Base-by-base conservation (phyloP, 2,329 filamentous ascomycete genomes). In the Juglanconis sp. region DNA sequence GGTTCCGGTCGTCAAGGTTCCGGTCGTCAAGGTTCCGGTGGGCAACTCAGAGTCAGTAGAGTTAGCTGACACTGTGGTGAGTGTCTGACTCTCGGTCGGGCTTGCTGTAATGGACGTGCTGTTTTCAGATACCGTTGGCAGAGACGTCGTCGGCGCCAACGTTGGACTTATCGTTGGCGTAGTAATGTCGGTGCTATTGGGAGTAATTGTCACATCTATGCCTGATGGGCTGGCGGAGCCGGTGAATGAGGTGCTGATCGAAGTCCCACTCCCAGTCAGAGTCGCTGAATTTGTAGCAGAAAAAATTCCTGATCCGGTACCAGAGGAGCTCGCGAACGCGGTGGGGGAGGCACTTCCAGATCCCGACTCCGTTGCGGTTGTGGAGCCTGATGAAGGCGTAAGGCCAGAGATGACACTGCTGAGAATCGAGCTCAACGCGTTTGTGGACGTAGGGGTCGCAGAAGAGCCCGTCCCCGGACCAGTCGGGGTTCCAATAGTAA, bases 121-220 rank as follows among this genome's bases (percentile, higher is more conserved):
- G 32, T 42, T 34, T 17, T 48, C 30, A 38, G 38, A 15, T 31
- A 52, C 31, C 4, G 53, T 35, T 34, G 32, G 10, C 38, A 40
- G 24, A 44, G 48, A 35, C 24, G 34, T 44, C 52, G 17, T 24
- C 17, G 17, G 17, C 17, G 17, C 17, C 17, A 24, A 24, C 17
- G 52, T 56, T 51, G 57, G 38, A 24, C 9, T 56, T 30, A n/a
- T 30, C 13, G 53, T 49, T 2, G 56, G 53, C 46, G 54, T 15
- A 17, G 57, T 59, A 36, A 53, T 61, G 40, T 38, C 38, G 3
- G 65, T 66, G 10, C 38, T 55, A 53, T 64, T 65, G 31, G 53
- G 56, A n/a, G 53, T 55, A 32, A 59, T 42, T 24, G 60, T n/a
- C 11, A 59, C 11, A 2, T 62, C 60, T 34, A 50, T 59, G 36